Evolutionary conservation across 768 basidiomycete genomes (phyloP), one percentile per base, ranked within the genome.

Genomic region (Trametes gibbosa): DNA sequence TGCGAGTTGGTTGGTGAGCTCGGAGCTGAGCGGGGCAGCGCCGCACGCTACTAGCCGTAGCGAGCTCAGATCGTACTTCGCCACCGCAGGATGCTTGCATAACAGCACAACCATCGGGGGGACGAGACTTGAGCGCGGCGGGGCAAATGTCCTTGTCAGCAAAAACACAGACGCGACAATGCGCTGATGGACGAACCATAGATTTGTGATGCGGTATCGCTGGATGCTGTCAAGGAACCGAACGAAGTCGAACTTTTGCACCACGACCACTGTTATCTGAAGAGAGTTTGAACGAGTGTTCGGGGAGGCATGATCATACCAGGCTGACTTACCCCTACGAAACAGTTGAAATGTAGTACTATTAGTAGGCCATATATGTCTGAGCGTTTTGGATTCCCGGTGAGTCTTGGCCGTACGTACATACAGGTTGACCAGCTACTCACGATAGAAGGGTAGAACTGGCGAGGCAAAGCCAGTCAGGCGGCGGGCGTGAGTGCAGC

Each of bases 1-100:
- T 17, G 67, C 66, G 24, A 84, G 71, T 62, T 75, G 76, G 34
- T 74, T 68, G 61, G 79, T 82, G n/a, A 83, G 65, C 61, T 84
- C 80, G 29, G 69, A 62, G 0, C 82, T 78, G 45, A 86, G 75
- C 43, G 86, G 85, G 8, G 85, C 86, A 24, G 86, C 85, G 23
- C 85, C 84, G 63, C 65, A 69, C 54, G 73, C 75, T 49, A 74
- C 61, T 62, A 69, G 73, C 43, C 68, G 68, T 34, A 74, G 62
- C n/a, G 81, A 72, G 73, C 70, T 63, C 52, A 79, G 63, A 61
- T 79, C 74, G 52, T 75, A 74, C 14, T 73, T 68, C 61, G 73
- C 73, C 48, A 73, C 72, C 16, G 70, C 72, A n/a, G 79, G 75
- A 55, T 78, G 74, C 74, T 76, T 76, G 65, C 72, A 70, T 13